Base-by-base conservation (phyloP, 805 yeast species). In the Candida chauliodis region DNA sequence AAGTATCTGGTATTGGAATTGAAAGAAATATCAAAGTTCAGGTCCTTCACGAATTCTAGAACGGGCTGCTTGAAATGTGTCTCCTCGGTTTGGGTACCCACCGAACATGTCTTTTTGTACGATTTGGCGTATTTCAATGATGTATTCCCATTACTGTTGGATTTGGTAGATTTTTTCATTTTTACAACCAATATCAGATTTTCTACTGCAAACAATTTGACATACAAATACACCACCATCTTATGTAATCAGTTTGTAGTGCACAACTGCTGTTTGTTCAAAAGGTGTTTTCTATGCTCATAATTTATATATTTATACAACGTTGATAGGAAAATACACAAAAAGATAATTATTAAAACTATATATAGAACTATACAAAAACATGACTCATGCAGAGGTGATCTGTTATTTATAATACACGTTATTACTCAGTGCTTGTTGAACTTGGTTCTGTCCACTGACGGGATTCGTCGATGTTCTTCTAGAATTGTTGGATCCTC, bases 401-500 rank as follows among this genome's bases (percentile, higher is more conserved):
- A n/a, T n/a, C n/a, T n/a, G n/a, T n/a, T n/a, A n/a, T n/a, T n/a
- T n/a, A n/a, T n/a, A n/a, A n/a, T n/a, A n/a, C n/a, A n/a, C n/a
- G n/a, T n/a, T n/a, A n/a, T n/a, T n/a, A 21, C 24, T 21, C 10
- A 8, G 24, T 8, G 9, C 10, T 18, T 49, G 55, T 36, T 58
- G 62, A 42, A 53, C 61, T 42, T 52, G 59, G 56, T 53, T 61
- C 45, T 62, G 62, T 9, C 38, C 38, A 16, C 14, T 30, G n/a
- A 34, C 25, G 24, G 30, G 30, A 34, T 61, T 59, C 22, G 62
- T 46, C 19, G 66, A 54, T 2, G 69, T 48, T 50, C 73, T 58
- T 53, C 73, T 59, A 24, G 70, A 69, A 42, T 64, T 64, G 5
- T 70, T 70, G 8, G 73, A 72, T 1, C 96, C 95, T 50, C 99